These are phyloP conservation scores for Yamadazyma siamensis DNA, from an alignment of 1,139 yeast species.

Conservation along the genomic window DNA sequence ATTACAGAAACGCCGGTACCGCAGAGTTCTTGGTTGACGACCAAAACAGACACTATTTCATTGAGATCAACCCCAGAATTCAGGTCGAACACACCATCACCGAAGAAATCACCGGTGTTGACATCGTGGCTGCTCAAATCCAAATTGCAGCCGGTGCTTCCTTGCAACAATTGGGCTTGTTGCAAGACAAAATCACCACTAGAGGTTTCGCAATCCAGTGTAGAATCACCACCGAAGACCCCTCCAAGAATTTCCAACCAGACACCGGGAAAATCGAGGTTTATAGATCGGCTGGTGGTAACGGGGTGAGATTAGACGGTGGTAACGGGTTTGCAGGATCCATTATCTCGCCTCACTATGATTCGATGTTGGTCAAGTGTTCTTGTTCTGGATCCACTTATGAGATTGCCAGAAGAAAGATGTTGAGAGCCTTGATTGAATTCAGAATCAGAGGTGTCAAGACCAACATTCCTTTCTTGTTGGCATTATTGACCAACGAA, in stretches of 20 bases:
- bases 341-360: conserved; percentile 94
- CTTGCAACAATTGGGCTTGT: conserved; percentile 81
- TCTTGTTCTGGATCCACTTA: conserved; percentile 94
- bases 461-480: conserved; percentile 93
- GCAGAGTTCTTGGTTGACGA: conserved; percentile 95
- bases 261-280: conserved; percentile 99
- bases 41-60: conserved; percentile 94
- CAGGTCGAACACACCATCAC: conserved; percentile 99
- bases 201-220: conserved; percentile 99
- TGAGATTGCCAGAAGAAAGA: conserved; percentile 95
- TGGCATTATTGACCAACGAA: conserved; percentile 88
- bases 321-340: conserved; percentile 99
- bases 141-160: conserved; percentile 99
- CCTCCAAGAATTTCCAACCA: conserved; percentile 94
- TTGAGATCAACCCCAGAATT: conserved; percentile 97
- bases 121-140: conserved; percentile 96
- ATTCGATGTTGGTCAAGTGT: conserved; percentile 97
- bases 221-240: conserved; percentile 98
- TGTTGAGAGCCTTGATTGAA: conserved; percentile 94
- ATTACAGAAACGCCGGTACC: conserved; percentile 97
- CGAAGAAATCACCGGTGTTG: conserved; percentile 98
- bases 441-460: conserved; percentile 98
- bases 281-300: conserved; percentile 98
- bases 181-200: conserved; percentile 91
- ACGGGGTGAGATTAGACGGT: conserved; percentile 98